Evolutionary conservation across 306 rosid species (phyloP).

Genomic region (Quercus gilva): DNA sequence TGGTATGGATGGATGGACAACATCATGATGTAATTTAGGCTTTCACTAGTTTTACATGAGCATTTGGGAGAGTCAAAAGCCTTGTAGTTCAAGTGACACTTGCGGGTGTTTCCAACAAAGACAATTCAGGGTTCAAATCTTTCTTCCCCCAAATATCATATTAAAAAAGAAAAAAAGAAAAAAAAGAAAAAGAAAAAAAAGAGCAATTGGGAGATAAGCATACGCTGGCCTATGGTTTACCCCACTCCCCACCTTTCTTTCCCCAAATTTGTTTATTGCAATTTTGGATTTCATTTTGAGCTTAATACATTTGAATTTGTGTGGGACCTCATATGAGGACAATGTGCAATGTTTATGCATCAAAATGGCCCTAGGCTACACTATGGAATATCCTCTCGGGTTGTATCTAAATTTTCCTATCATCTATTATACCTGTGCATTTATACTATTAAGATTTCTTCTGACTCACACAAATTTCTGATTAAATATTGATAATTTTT

Average conservation of each 20-base stretch:
- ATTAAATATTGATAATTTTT: neutral
- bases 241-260: no score
- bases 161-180: no score
- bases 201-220: constrained; percentile 10
- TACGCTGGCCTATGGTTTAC: constrained; percentile 8
- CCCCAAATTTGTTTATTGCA: constrained; percentile 13
- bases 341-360: neutral
- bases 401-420: neutral
- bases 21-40: constrained; percentile 15
- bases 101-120: no score
- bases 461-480: neutral
- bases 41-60: neutral
- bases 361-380: neutral
- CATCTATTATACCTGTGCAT: neutral
- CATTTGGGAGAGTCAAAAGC: neutral
- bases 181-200: no score
- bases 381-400: neutral
- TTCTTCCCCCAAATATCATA: no score
- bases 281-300: constrained; percentile 7
- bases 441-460: neutral
- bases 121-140: no score
- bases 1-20: no score
- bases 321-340: neutral
- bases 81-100: no score
- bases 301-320: constrained; percentile 3